Conservation (phyloP, 192 early-diverging fungal species). For the Gorgonomyces haynaldii region DNA sequence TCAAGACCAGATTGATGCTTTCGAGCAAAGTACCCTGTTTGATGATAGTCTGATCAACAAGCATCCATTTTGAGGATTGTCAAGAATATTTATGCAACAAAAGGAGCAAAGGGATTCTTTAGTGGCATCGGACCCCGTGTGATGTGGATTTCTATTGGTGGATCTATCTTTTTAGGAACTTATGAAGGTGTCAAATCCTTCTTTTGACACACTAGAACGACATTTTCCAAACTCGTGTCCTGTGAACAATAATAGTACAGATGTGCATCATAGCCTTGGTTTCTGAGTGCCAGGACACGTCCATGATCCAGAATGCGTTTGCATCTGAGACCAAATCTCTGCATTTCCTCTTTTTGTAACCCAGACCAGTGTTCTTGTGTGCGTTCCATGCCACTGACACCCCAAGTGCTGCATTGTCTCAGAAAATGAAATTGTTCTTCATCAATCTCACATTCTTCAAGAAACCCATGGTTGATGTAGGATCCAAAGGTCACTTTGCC, state of each 20-base stretch:
- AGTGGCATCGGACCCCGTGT: conserved; percentile 88
- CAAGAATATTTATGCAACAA: conserved; percentile 59
- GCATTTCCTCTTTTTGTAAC: conserved; percentile 46
- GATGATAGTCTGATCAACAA: conserved; percentile 41
- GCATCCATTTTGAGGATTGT: conserved; percentile 60
- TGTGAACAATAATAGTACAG: conserved; percentile 64
- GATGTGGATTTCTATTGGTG: conserved; percentile 91
- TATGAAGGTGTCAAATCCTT: conserved; percentile 79
- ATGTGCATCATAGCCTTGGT: conserved; percentile 48
- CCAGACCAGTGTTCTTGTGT: conserved; percentile 53
- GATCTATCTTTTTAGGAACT: conserved; percentile 87
- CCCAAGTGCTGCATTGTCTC: conserved; percentile 69
- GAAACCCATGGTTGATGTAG: conserved; percentile 55
- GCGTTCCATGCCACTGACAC: conserved; percentile 34
- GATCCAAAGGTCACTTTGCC: conserved; percentile 61
- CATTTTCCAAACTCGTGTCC: conserved; percentile 60
- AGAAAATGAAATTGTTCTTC: conserved; percentile 51
- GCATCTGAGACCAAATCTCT: conserved; percentile 53
- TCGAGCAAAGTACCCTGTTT: conserved; percentile 46
- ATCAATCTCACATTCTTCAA: conserved; percentile 38
- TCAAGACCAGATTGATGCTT: conserved; percentile 96
- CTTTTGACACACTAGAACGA: conserved; percentile 44
- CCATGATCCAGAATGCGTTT: conserved; percentile 76
- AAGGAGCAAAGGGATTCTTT: conserved; percentile 67
- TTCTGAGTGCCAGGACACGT: conserved; percentile 39